These are phyloP conservation scores for Aspergillus steynii DNA, from an alignment of 495 filamentous ascomycete species.

Conservation along the genomic window DNA sequence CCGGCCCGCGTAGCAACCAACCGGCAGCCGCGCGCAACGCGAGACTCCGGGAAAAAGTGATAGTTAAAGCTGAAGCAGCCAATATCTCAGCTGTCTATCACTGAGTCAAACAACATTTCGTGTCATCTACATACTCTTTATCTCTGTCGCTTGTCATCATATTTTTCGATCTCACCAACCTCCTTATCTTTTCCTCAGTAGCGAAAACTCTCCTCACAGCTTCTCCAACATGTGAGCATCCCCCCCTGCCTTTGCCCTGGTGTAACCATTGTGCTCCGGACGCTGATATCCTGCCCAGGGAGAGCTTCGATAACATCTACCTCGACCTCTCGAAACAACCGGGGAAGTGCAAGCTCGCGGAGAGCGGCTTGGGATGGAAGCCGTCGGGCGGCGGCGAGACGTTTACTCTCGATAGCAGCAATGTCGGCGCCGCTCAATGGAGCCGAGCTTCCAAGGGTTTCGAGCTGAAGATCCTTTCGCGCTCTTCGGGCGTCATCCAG, in stretches of 20 bases:
- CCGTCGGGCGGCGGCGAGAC: slow-evolving; percentile 82
- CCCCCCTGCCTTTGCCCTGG: slow-evolving; percentile 3
- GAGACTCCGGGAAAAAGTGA: slow-evolving; percentile 30
- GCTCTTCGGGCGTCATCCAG: slow-evolving; percentile 83
- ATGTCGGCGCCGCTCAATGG: slow-evolving; percentile 88
- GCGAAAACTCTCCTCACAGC: slow-evolving; percentile 11
- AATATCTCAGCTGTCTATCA: not conserved
- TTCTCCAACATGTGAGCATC: slow-evolving; percentile 45
- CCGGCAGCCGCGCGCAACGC: slow-evolving; percentile 32
- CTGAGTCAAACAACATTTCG: slow-evolving; percentile 4
- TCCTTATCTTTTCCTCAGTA: not conserved
- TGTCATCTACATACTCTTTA: not conserved
- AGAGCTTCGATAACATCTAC: slow-evolving; percentile 95
- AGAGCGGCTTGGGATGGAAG: slow-evolving; percentile 93
- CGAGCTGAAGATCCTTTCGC: slow-evolving; percentile 85
- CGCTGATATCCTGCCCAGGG: slow-evolving; percentile 51
- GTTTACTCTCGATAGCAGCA: slow-evolving; percentile 82
- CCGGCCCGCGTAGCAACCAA: too few species aligned
- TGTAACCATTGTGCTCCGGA: slow-evolving; percentile 3
- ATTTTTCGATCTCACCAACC: not conserved
- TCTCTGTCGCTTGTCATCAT: not conserved
- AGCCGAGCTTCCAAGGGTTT: slow-evolving; percentile 89
- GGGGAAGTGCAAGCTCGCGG: slow-evolving; percentile 91
- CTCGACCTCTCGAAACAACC: slow-evolving; percentile 87
- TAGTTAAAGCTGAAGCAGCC: slow-evolving; percentile 1